Percentiles rank a stretch among this genome's conserved stretches.
These are phyloP conservation scores for Eucalyptus caleyi DNA, from an alignment of 345 rosid species.

Conservation along the genomic window DNA sequence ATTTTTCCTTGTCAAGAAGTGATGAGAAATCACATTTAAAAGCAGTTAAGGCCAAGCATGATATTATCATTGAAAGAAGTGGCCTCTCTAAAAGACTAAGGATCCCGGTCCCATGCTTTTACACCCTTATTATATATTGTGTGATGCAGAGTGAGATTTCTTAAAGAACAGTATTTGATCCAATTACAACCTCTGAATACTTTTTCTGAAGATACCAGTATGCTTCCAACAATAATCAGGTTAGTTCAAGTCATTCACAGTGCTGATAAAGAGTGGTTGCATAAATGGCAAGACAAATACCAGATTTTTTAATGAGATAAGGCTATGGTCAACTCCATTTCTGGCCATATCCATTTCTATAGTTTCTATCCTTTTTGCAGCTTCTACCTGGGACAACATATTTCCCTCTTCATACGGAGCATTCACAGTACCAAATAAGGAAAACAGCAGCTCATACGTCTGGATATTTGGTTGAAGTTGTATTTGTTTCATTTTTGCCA, in stretches of 20 bases:
- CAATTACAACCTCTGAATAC: background rate
- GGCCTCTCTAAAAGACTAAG: background rate
- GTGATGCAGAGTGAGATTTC: background rate
- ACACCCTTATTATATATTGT: background rate
- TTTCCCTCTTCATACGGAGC: conserved; percentile 62
- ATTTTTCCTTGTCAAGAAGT: background rate
- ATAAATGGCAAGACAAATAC: conserved; percentile 8
- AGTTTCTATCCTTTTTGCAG: conserved; percentile 51
- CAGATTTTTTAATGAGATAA: conserved; percentile 45
- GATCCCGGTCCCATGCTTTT: background rate
- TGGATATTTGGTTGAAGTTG: conserved; percentile 40
- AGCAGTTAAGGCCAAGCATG: background rate
- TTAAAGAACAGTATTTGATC: background rate
- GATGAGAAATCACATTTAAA: background rate
- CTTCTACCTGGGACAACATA: conserved; percentile 42
- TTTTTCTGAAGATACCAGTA: background rate
- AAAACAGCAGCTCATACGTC: conserved; percentile 67
- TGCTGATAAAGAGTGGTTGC: background rate
- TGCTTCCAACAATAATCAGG: background rate
- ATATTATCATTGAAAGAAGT: background rate
- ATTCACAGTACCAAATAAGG: conserved; percentile 59
- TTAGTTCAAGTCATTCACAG: background rate
- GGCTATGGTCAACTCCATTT: conserved; percentile 61
- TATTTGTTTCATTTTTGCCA: conserved; percentile 60
- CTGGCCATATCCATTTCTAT: conserved; percentile 67